Percentiles rank a stretch among this genome's conserved stretches.
These are phyloP conservation scores for Penicillium samsonianum DNA, from an alignment of 495 filamentous ascomycete species.

Conservation along the genomic window DNA sequence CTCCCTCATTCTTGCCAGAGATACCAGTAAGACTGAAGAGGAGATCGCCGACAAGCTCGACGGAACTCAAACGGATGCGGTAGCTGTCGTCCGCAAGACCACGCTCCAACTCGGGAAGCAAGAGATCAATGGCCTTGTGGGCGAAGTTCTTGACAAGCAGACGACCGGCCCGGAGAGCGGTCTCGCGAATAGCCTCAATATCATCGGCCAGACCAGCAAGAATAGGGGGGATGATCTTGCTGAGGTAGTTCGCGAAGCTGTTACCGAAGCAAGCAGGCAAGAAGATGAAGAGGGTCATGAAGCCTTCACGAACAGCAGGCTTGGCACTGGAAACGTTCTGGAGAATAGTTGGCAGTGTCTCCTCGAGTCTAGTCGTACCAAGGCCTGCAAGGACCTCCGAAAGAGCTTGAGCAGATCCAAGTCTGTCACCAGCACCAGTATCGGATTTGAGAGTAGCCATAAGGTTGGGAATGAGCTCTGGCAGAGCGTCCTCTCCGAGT, in stretches of 20 bases:
- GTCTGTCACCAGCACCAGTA: constrained; percentile 88
- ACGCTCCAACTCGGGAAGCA: constrained; percentile 92
- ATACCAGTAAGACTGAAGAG: constrained; percentile 98
- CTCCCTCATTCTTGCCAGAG: constrained; percentile 76
- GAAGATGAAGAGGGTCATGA: constrained; percentile 99
- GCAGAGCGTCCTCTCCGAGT: constrained; percentile 92
- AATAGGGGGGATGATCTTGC: constrained; percentile 94
- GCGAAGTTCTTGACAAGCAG: constrained; percentile 98
- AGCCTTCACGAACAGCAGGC: constrained; percentile 88
- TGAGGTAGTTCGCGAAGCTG: constrained; percentile 94
- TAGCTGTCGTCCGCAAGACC: constrained; percentile 94
- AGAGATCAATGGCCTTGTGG: constrained; percentile 86
- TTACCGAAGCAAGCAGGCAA: constrained; percentile 98
- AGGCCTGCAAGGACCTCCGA: constrained; percentile 94
- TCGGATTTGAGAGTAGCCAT: constrained; percentile 98
- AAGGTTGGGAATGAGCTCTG: constrained; percentile 94
- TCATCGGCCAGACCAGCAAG: constrained; percentile 93
- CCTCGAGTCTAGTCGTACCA: constrained; percentile 87
- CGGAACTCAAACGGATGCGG: constrained; percentile 94
- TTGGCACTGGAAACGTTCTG: constrained; percentile 95
- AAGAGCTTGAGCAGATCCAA: constrained; percentile 95
- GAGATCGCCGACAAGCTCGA: constrained; percentile 94
- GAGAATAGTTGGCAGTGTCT: constrained; percentile 92
- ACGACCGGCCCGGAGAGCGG: constrained; percentile 86
- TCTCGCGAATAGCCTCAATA: constrained; percentile 91